Conservation (phyloP, 805 yeast genomes). For the Hyphopichia homilentoma region DNA sequence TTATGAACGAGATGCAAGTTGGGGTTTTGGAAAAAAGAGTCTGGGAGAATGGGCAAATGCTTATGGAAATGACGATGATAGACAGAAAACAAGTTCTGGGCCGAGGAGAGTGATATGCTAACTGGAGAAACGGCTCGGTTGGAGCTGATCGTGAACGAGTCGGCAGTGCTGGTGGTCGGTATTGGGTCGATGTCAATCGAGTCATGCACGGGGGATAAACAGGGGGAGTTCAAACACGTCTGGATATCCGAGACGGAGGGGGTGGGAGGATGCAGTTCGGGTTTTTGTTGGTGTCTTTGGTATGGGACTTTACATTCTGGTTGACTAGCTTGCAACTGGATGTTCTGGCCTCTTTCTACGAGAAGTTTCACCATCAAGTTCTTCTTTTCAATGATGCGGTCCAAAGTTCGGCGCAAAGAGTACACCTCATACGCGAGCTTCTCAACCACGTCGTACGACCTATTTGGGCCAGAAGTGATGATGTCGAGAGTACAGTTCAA, state of each 20-base stretch:
- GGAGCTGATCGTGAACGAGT: conserved; percentile 4
- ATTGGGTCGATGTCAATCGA: conserved; percentile 3
- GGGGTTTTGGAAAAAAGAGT: conserved; percentile 14
- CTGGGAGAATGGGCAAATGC: conserved; percentile 31
- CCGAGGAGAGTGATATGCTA: conserved; percentile 12
- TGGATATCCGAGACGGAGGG: conserved; percentile 22
- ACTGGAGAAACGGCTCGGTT: conserved; percentile 6
- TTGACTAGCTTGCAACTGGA: conserved; percentile 1
- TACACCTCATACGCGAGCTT: conserved; percentile 23
- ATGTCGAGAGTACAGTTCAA: conserved; percentile 52
- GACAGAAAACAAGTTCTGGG: conserved; percentile 11
- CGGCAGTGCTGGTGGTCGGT: conserved; percentile 1
- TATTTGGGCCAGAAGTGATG: conserved; percentile 47
- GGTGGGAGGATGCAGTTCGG: conserved; percentile 3
- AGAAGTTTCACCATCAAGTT: conserved; percentile 12
- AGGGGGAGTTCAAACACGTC: conserved; percentile 16
- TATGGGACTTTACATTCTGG: too few relatives aligned
- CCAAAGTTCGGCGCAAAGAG: conserved; percentile 18
- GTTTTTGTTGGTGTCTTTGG: not conserved
- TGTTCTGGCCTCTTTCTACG: conserved; percentile 6
- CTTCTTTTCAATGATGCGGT: conserved; percentile 20
- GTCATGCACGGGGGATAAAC: conserved; percentile 3
- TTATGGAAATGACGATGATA: conserved; percentile 26
- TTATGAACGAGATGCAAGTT: conserved; percentile 12
- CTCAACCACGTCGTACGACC: conserved; percentile 33